Evolutionary conservation across 2,329 filamentous ascomycete species (phyloP).

Genomic region (Aspergillus intermedius): DNA sequence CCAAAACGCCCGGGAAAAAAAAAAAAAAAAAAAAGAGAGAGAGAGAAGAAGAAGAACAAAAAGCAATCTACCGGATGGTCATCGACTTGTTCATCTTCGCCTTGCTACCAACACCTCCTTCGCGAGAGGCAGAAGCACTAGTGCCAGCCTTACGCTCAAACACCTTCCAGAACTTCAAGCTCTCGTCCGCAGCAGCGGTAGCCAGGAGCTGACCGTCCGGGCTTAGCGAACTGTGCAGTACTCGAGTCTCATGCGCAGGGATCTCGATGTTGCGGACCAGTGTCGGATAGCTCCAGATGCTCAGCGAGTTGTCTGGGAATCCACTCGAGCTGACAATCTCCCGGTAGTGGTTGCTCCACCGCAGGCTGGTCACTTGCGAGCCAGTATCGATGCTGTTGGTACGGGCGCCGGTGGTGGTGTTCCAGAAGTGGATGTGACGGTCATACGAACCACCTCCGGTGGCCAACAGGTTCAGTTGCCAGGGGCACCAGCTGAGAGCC

Average conservation of each 20-base stretch:
- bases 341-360: conserved; percentile 95
- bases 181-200: conserved; percentile 92
- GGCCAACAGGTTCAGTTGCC: conserved; percentile 94
- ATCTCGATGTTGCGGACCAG: conserved; percentile 97
- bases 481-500: conserved; percentile 96
- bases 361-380: conserved; percentile 90
- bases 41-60: no score
- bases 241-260: conserved; percentile 91
- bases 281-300: conserved; percentile 98
- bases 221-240: conserved; percentile 93
- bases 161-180: conserved; percentile 99
- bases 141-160: conserved; percentile 95
- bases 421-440: conserved; percentile 99
- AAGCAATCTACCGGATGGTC: conserved; percentile 66
- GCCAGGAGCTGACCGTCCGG: conserved; percentile 97
- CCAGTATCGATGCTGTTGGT: conserved; percentile 99
- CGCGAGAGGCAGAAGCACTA: conserved; percentile 55
- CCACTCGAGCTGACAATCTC: conserved; percentile 97
- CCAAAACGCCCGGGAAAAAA: conserved; percentile 1
- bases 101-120: conserved; percentile 65
- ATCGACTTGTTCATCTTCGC: conserved; percentile 89
- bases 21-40: no score
- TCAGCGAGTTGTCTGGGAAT: conserved; percentile 98
- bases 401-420: conserved; percentile 92
- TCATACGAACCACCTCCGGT: conserved; percentile 96